Base-by-base conservation (phyloP, 2,329 filamentous ascomycete genomes). In the Diaporthe vaccinii region DNA sequence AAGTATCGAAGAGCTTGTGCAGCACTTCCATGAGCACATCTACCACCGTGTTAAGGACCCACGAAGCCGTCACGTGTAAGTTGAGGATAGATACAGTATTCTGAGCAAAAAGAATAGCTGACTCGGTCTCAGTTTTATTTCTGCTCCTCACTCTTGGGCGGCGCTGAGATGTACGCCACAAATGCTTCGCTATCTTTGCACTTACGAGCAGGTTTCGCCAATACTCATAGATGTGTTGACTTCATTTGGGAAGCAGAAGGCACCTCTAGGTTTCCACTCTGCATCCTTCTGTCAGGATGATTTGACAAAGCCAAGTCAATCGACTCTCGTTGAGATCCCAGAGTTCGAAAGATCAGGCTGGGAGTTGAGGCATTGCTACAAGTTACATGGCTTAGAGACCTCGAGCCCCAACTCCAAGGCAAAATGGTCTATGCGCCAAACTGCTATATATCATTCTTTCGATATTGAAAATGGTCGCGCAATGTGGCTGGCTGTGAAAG, bases 221-320 rank as follows among this genome's bases (percentile, higher is more conserved):
- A 71, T 71, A 14, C 14, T 71, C 10, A 15, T 72, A 6, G 69
- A 72, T 51, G 57, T 72, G 9, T 78, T 76, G 0, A 72, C 78
- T 15, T 83, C 73, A 79, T 87, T 87, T 1, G 92, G 90, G 81
- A 91, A 87, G 81, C 92, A 93, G 0, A 49, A 20, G 1, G 39
- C 39, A 7, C 34, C 28, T 14, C 44, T 36, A 0, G 41, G 17
- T 4, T 72, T 72, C 31, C 55, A 72, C 15, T 72, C 39, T 51
- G 69, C 55, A 31, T 59, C 69, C 1, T 72, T 72, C 41, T 72
- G 53, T 20, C 69, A 72, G 4, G 69, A 72, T 49, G 69, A 72
- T 44, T 4, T 51, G 12, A 12, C 2, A 1, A 72, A 61, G 22
- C 55, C 55, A 12, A 49, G 20, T 6, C 20, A 22, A 9, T 7